Conservation (phyloP, 2,329 filamentous ascomycete genomes). For the Alternaria infectoria region DNA sequence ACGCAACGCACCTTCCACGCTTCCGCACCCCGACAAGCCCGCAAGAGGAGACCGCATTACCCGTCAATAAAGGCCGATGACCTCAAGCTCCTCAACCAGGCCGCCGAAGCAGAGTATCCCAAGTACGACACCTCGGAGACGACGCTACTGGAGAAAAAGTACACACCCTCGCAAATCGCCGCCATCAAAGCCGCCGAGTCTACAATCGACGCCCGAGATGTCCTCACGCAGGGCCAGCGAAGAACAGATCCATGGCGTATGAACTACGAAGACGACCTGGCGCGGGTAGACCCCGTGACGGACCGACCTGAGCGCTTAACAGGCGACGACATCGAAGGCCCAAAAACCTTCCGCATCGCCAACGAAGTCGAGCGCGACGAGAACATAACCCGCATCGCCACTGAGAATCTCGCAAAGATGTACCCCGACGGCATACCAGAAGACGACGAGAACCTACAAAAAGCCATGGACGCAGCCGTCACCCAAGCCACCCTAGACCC, state of each 20-base stretch:
- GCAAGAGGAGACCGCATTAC: constrained; percentile 49
- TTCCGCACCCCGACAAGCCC: constrained; percentile 43
- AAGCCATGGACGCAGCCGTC: constrained; percentile 40
- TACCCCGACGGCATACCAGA: constrained; percentile 46
- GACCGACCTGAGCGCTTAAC: constrained; percentile 61
- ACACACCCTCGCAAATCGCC: constrained; percentile 80
- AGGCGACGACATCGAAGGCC: constrained; percentile 28
- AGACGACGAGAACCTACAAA: constrained; percentile 29
- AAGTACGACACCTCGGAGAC: constrained; percentile 64
- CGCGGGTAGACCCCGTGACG: constrained; percentile 75
- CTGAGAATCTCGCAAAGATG: constrained; percentile 45
- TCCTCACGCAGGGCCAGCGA: constrained; percentile 74
- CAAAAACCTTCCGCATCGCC: constrained; percentile 32
- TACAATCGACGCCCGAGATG: constrained; percentile 74
- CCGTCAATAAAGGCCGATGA: constrained; percentile 54
- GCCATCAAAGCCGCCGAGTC: constrained; percentile 82
- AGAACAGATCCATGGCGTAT: constrained; percentile 75
- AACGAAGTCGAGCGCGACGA: constrained; percentile 42
- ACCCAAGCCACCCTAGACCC: constrained; percentile 49
- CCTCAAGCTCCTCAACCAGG: constrained; percentile 42
- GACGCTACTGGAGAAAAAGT: constrained; percentile 64
- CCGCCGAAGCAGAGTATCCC: constrained; percentile 55
- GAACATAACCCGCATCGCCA: constrained; percentile 40
- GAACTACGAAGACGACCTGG: constrained; percentile 76
- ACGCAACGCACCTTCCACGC: constrained; percentile 52